phyloP scores from a whole-genome alignment of 1,284 basidiomycete genomes.

The Cutaneotrichosporon mucoides region DNA sequence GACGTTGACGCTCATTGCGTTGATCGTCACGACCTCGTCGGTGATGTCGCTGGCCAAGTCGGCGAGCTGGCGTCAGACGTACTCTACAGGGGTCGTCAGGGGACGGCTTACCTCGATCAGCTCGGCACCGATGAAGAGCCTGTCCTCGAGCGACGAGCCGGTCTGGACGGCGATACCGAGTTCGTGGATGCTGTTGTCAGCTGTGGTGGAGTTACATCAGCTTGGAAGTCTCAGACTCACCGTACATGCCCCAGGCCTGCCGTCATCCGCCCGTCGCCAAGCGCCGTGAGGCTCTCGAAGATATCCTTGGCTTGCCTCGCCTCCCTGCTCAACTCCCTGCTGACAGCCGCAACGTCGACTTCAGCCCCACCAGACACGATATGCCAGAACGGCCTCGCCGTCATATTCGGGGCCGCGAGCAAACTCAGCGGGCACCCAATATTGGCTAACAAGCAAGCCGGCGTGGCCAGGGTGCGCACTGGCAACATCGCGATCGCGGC shows the following conservation, averaged over 20 bases:
- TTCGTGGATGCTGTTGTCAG: slow-evolving; percentile 38
- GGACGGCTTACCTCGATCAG: slow-evolving; percentile 32
- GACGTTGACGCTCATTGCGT: slow-evolving; percentile 38
- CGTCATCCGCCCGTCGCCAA: slow-evolving; percentile 35
- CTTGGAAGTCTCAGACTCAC: slow-evolving; percentile 22
- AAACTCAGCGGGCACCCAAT: slow-evolving; percentile 26
- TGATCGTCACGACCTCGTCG: slow-evolving; percentile 38
- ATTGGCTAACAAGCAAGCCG: slow-evolving; percentile 30
- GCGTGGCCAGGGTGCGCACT: slow-evolving; percentile 29
- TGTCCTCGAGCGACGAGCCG: slow-evolving; percentile 35
- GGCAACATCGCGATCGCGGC: slow-evolving; percentile 16
- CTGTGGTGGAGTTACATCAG: slow-evolving; percentile 1
- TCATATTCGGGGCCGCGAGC: slow-evolving; percentile 8
- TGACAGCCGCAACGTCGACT: slow-evolving; percentile 32
- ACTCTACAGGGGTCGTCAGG: not conserved
- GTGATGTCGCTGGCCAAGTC: slow-evolving; percentile 37
- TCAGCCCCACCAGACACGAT: slow-evolving; percentile 3
- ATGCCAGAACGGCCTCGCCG: slow-evolving; percentile 31
- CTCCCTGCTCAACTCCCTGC: slow-evolving; percentile 32
- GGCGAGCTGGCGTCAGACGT: slow-evolving; percentile 32
- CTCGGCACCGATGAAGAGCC: slow-evolving; percentile 31
- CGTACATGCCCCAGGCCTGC: slow-evolving; percentile 34
- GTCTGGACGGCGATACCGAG: slow-evolving; percentile 35
- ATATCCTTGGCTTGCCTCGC: slow-evolving; percentile 38
- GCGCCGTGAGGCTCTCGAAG: slow-evolving; percentile 37